phyloP scores from a whole-genome alignment of 805 yeast genomes.

The Barnettozyma wickerhamii region DNA sequence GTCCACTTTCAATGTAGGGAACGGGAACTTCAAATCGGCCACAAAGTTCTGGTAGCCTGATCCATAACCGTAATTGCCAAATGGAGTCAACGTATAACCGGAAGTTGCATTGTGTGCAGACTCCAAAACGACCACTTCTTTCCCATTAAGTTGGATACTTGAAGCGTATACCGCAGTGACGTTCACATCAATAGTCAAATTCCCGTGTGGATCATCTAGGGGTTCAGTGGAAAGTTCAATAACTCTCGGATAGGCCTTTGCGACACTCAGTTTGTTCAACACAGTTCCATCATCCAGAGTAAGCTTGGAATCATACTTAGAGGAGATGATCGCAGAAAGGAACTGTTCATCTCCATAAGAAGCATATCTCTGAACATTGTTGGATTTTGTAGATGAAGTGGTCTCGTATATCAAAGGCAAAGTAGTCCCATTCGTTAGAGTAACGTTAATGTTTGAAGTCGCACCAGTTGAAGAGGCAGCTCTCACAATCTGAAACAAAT shows the following conservation, averaged over 20 bases:
- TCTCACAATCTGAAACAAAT: slow-evolving; percentile 21
- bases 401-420: slow-evolving; percentile 22
- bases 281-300: slow-evolving; percentile 11
- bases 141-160: slow-evolving; percentile 13
- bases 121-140: slow-evolving; percentile 19
- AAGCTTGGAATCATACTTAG: slow-evolving; percentile 12
- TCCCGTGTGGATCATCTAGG: slow-evolving; percentile 2
- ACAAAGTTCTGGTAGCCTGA: slow-evolving; percentile 26
- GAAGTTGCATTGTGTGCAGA: slow-evolving; percentile 44
- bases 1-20: slow-evolving; percentile 24
- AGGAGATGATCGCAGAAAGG: slow-evolving; percentile 15
- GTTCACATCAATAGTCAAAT: slow-evolving; percentile 16
- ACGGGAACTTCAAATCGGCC: slow-evolving; percentile 21
- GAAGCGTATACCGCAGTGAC: slow-evolving; percentile 22
- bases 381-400: slow-evolving; percentile 24
- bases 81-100: slow-evolving; percentile 35
- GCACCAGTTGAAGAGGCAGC: slow-evolving; percentile 14
- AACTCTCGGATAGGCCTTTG: slow-evolving; percentile 19
- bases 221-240: slow-evolving; percentile 14
- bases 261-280: slow-evolving; percentile 8
- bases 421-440: slow-evolving; percentile 20
- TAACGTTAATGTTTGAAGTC: slow-evolving; percentile 15
- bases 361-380: slow-evolving; percentile 36
- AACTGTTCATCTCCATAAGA: slow-evolving; percentile 38
- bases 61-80: slow-evolving; percentile 46